Percentiles rank a stretch among this genome's conserved stretches.
Conservation (phyloP, 148 eudicot genomes). For the Vaccinium darrowii region DNA sequence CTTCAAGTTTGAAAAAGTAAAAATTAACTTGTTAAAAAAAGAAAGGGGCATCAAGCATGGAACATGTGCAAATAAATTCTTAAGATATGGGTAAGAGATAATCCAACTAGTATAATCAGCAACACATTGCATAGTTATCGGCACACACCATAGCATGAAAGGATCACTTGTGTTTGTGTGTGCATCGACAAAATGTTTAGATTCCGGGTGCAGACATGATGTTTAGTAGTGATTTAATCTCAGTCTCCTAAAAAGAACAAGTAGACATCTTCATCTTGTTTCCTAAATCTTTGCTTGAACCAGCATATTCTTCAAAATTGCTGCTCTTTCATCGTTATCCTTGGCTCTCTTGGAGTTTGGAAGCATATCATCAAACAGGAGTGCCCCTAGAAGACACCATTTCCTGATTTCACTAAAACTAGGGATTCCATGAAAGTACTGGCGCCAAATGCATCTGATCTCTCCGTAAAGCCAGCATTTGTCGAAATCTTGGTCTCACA, state of each 20-base stretch:
- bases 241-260: background rate
- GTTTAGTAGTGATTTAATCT: background rate
- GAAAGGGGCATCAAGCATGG: background rate
- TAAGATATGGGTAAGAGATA: background rate
- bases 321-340: background rate
- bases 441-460: background rate
- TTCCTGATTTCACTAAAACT: background rate
- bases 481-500: background rate
- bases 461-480: background rate
- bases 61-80: background rate
- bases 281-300: background rate
- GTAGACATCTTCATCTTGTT: background rate
- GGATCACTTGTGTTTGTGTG: background rate
- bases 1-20: background rate
- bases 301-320: background rate
- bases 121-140: background rate
- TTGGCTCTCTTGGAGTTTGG: background rate
- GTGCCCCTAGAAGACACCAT: background rate
- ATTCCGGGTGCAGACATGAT: background rate
- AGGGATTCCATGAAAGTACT: background rate
- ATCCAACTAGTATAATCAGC: background rate
- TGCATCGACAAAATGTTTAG: background rate
- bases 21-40: background rate
- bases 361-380: background rate
- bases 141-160: background rate